phyloP scores from a whole-genome alignment of 1,284 basidiomycete species.

The Pascua guehoae region DNA sequence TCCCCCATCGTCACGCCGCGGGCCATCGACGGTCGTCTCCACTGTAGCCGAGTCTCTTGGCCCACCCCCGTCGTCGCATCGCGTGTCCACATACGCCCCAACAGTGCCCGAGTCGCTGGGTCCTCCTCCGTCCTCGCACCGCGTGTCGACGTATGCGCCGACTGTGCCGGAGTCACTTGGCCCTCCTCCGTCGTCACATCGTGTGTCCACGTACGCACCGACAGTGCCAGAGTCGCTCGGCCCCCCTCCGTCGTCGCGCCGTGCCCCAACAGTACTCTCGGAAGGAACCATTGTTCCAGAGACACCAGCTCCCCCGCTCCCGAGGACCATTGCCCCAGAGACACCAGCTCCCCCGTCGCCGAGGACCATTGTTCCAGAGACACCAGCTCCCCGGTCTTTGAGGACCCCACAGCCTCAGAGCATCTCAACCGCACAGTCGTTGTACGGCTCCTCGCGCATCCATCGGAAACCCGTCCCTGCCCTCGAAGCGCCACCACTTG shows the following conservation, averaged over 20 bases:
- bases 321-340: no score
- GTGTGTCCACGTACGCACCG: not conserved
- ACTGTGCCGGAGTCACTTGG: constrained; percentile 3
- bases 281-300: no score
- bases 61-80: not conserved
- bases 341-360: no score
- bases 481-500: not conserved
- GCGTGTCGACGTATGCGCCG: not conserved
- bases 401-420: constrained; percentile 5
- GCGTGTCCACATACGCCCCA: not conserved
- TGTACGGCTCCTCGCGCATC: constrained; percentile 15
- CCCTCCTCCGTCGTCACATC: not conserved
- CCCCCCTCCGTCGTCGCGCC: not conserved
- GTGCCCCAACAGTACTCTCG: not conserved
- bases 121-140: not conserved
- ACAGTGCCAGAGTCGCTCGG: constrained; percentile 6
- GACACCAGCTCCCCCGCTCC: no score
- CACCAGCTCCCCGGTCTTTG: no score
- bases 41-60: constrained; percentile 3
- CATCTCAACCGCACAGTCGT: constrained; percentile 29
- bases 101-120: constrained; percentile 5
- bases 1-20: not conserved
- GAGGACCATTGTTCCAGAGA: no score
- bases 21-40: not conserved
- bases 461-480: constrained; percentile 27